Percentiles rank a stretch among this genome's conserved stretches.
Conservation (phyloP, 1,139 yeast species). For the Kodamaea anthophila region DNA sequence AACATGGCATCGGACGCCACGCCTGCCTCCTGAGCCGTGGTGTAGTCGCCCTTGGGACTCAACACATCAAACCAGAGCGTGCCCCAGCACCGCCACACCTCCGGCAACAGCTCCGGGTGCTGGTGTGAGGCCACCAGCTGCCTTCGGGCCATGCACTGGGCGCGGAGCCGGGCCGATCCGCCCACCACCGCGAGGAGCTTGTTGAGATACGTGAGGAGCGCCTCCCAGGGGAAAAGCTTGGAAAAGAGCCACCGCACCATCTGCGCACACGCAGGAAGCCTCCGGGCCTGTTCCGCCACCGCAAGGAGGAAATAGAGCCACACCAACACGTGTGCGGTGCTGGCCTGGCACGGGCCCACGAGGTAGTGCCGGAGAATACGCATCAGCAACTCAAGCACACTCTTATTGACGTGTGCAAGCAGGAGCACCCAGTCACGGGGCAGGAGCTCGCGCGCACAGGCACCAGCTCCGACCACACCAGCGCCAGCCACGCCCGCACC, state of each 20-base stretch:
- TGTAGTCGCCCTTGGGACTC: constrained; percentile 44
- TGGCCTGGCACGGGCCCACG: constrained; percentile 64
- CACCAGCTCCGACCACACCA: not conserved
- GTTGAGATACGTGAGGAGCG: constrained; percentile 56
- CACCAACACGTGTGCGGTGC: constrained; percentile 63
- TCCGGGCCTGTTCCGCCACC: constrained; percentile 50
- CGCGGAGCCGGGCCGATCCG: constrained; percentile 20
- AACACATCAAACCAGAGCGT: constrained; percentile 70
- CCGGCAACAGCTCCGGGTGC: constrained; percentile 52
- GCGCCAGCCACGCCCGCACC: constrained; percentile 15
- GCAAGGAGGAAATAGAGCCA: constrained; percentile 67
- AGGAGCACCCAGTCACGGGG: constrained; percentile 56
- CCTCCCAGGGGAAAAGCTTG: constrained; percentile 63
- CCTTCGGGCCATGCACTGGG: constrained; percentile 3
- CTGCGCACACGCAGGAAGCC: constrained; percentile 40
- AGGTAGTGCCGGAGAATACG: constrained; percentile 60
- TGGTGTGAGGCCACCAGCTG: constrained; percentile 22
- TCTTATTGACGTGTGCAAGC: constrained; percentile 51
- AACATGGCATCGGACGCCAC: constrained; percentile 48
- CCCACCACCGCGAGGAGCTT: constrained; percentile 34
- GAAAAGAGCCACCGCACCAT: constrained; percentile 48
- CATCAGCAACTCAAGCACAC: constrained; percentile 60
- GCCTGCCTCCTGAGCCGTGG: constrained; percentile 50
- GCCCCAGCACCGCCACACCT: constrained; percentile 84
- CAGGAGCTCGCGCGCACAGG: constrained; percentile 38